Conservation (phyloP, 2,329 filamentous ascomycete species). For the Alternaria incomplexa region DNA sequence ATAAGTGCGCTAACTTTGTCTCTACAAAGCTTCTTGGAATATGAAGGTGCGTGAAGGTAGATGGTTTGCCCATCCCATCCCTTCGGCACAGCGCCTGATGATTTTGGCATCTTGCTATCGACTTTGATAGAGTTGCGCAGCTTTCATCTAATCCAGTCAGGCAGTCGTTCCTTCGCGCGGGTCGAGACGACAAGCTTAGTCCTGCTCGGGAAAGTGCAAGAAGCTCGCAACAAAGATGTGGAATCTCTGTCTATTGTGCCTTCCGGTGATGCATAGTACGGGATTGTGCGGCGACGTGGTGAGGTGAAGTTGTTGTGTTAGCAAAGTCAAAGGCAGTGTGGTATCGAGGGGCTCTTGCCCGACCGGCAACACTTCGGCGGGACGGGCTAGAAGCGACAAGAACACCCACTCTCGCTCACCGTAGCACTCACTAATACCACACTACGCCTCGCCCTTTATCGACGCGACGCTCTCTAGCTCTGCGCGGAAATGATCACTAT, state of each 20-base stretch:
- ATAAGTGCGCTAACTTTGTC: constrained; percentile 33
- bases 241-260: neutral
- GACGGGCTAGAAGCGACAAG: neutral
- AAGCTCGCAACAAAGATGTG: neutral
- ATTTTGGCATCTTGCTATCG: constrained; percentile 1
- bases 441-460: neutral
- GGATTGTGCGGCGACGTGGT: neutral
- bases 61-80: constrained; percentile 36
- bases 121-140: neutral
- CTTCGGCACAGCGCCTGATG: constrained; percentile 28
- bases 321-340: neutral
- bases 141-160: neutral
- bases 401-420: constrained; percentile 1
- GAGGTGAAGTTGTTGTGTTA: neutral
- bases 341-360: constrained; percentile 1
- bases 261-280: neutral
- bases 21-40: constrained; percentile 38
- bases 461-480: neutral
- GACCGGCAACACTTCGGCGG: constrained; percentile 9
- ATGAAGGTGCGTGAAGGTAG: constrained; percentile 39
- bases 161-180: neutral
- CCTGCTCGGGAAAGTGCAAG: neutral
- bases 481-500: constrained; percentile 3
- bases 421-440: neutral
- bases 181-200: neutral